These are phyloP conservation scores for Volutella citrinella DNA, from an alignment of 2,329 filamentous ascomycete species.

Conservation along the genomic window DNA sequence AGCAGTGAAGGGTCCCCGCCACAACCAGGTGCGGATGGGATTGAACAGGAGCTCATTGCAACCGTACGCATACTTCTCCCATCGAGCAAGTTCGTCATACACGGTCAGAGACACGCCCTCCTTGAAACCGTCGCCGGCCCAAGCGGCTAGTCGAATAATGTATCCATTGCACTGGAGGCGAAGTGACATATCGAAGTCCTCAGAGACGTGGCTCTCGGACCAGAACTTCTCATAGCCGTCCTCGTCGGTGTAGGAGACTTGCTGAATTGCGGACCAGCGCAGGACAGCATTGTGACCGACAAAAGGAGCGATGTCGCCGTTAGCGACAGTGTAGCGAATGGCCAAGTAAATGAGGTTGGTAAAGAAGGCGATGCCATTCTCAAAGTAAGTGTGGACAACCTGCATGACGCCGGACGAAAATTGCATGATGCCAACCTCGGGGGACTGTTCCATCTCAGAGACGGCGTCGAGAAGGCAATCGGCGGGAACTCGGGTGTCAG, in stretches of 20 bases:
- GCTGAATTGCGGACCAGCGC: conserved; percentile 72
- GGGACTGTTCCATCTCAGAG: conserved; percentile 77
- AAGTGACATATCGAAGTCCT: conserved; percentile 80
- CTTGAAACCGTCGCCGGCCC: conserved; percentile 74
- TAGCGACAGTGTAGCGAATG: conserved; percentile 73
- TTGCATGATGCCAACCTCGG: conserved; percentile 76
- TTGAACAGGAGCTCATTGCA: conserved; percentile 82
- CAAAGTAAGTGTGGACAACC: conserved; percentile 70
- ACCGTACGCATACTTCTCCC: conserved; percentile 85
- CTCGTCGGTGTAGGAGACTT: conserved; percentile 67
- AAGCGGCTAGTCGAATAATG: conserved; percentile 69
- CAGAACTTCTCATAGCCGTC: conserved; percentile 77
- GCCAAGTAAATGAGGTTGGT: conserved; percentile 74
- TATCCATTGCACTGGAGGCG: conserved; percentile 71
- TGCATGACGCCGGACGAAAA: conserved; percentile 78
- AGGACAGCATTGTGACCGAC: conserved; percentile 79
- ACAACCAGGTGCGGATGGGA: conserved; percentile 70
- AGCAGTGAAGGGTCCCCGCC: conserved; percentile 72
- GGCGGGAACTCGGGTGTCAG: conserved; percentile 72
- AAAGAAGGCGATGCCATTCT: conserved; percentile 69
- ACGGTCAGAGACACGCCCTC: conserved; percentile 82
- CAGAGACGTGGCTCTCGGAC: conserved; percentile 77
- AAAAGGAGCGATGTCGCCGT: conserved; percentile 74
- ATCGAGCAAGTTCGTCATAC: conserved; percentile 79
- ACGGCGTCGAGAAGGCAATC: conserved; percentile 78